phyloP scores from a whole-genome alignment of 2,329 filamentous ascomycete genomes.

The Penicillium rolfsii region DNA sequence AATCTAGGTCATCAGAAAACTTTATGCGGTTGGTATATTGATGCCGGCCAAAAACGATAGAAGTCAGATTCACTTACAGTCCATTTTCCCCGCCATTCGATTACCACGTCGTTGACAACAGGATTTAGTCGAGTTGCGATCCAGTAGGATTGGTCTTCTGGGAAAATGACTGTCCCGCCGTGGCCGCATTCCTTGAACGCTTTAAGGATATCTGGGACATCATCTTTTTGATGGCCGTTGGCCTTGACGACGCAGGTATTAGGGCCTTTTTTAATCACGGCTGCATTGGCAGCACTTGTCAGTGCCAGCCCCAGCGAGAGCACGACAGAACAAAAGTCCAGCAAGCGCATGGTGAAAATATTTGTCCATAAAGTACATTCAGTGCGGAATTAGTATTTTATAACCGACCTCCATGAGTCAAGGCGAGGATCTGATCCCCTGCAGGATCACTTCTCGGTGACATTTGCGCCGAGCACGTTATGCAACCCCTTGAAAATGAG shows the following conservation, averaged over 20 bases:
- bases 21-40: slow-evolving; percentile 19
- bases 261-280: slow-evolving; percentile 4
- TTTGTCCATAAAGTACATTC: not conserved
- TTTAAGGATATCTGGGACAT: slow-evolving; percentile 47
- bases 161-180: slow-evolving; percentile 55
- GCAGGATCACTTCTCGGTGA: not conserved
- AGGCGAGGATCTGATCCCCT: not conserved
- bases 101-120: slow-evolving; percentile 53
- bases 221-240: slow-evolving; percentile 42
- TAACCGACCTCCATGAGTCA: not conserved
- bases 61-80: slow-evolving; percentile 36
- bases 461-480: not conserved
- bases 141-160: slow-evolving; percentile 54
- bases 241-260: slow-evolving; percentile 47
- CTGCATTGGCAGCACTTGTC: slow-evolving; percentile 12
- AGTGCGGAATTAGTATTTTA: not conserved
- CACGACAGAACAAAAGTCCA: not conserved
- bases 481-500: not conserved
- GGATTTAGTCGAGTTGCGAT: slow-evolving; percentile 57
- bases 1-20: slow-evolving; percentile 56
- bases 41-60: not conserved
- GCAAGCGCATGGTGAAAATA: slow-evolving; percentile 3
- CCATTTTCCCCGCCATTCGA: slow-evolving; percentile 60
- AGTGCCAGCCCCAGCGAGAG: slow-evolving; percentile 9
- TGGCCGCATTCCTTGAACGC: slow-evolving; percentile 47